Base-by-base conservation (phyloP, 306 rosid genomes). In the Ziziphus jujuba region DNA sequence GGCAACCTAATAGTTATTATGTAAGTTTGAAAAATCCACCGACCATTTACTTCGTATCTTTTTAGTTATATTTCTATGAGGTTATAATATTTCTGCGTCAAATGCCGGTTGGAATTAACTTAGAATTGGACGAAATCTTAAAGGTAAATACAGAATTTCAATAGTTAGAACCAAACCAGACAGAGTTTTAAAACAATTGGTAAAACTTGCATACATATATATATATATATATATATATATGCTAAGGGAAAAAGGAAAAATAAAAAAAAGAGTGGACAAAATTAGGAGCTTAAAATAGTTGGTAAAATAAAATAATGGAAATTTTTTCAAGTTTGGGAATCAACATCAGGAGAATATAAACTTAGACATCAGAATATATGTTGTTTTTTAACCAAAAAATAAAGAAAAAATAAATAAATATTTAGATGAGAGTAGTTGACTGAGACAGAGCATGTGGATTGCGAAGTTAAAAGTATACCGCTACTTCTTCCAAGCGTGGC, bases 391-490 rank as follows among this genome's bases (percentile, higher is more conserved):
- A 70, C 51, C 57, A 14, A 63, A 40, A 16, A 11, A 16, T 9
- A 19, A 36, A 35, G 20, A 55, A 20, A 25, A 12, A 14, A n/a
- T n/a, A n/a, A 3, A 52, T 58, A n/a, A 22, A 67, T 67, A 28
- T 51, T 16, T 66, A 49, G 31, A 36, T 54, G 25, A n/a, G 59
- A 61, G 51, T 65, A 62, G 22, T 62, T 67, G 44, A 60, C 31
- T 55, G 16, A 33, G 47, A 19, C 14, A 56, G 49, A n/a, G 34
- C 55, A 62, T 47, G 54, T 62, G 66, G 72, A 59, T 76, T 65
- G 55, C 45, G 11, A 51, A 75, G 72, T 61, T 28, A 23, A 31
- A 81, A 78, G 51, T 58, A 56, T 76, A 74, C 55, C 72, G 81
- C 61, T 20, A 40, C 14, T 40, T 66, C 20, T 69, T 63, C 47